Evolutionary conservation across 345 rosid species (phyloP).

Genomic region (Eucalyptus caleyi): DNA sequence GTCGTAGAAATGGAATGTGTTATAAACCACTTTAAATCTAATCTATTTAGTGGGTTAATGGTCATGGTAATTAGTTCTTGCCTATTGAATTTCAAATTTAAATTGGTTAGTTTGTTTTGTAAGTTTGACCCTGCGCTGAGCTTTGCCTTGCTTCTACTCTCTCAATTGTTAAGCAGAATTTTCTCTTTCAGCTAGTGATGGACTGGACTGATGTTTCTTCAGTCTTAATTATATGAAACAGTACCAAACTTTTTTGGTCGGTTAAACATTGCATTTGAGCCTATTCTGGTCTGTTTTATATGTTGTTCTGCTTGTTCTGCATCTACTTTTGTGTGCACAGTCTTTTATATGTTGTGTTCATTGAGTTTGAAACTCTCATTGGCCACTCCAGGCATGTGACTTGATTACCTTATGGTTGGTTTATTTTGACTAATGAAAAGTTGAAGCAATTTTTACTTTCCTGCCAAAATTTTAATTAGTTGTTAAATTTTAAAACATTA

Average conservation of each 20-base stretch:
- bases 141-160: background rate
- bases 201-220: background rate
- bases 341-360: background rate
- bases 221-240: background rate
- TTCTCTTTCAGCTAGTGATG: background rate
- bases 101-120: background rate
- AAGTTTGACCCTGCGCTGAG: background rate
- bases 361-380: background rate
- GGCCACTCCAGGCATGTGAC: background rate
- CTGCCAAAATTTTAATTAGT: background rate
- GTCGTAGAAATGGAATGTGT: background rate
- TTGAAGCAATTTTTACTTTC: background rate
- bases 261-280: background rate
- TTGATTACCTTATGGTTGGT: background rate
- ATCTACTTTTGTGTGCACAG: background rate
- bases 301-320: background rate
- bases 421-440: background rate
- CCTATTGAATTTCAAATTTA: background rate
- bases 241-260: background rate
- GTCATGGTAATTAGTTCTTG: background rate
- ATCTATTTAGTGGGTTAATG: background rate
- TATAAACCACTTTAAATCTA: background rate
- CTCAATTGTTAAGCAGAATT: background rate
- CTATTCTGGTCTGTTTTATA: background rate
- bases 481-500: background rate